Evolutionary conservation across 768 basidiomycete species (phyloP).

Genomic region (Leccinum longicurvipes): DNA sequence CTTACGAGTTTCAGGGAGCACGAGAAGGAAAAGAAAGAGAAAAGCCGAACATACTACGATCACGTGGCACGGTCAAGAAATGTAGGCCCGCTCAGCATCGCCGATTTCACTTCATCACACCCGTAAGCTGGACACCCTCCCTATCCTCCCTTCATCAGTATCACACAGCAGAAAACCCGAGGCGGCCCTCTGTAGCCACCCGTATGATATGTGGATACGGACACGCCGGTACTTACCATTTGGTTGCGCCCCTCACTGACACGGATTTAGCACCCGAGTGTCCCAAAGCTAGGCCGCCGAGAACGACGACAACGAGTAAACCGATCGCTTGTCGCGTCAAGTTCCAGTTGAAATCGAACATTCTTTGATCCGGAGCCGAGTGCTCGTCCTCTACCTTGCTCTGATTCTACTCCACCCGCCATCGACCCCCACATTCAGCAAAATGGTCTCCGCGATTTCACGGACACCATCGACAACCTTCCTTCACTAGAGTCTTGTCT

Average conservation of each 20-base stretch:
- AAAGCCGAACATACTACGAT: no score
- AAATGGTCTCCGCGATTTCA: constrained; percentile 79
- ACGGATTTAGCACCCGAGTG: no score
- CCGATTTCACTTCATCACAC: no score
- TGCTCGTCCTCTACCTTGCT: constrained; percentile 65
- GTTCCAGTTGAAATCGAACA: constrained; percentile 76
- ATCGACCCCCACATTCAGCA: constrained; percentile 59
- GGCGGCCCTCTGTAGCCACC: neutral
- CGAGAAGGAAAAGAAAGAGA: neutral
- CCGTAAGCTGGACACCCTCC: no score
- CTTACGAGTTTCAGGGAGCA: neutral
- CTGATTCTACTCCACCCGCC: constrained; percentile 45
- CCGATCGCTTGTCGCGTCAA: constrained; percentile 12
- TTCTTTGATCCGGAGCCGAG: constrained; percentile 70
- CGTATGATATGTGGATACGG: neutral
- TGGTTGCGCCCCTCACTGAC: no score
- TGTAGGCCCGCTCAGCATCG: no score
- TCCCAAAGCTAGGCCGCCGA: no score
- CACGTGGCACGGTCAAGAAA: no score
- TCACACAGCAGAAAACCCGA: no score
- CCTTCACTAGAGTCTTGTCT: constrained; percentile 55
- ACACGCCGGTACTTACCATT: no score
- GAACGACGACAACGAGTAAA: no score
- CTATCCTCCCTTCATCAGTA: no score
- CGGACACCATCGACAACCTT: constrained; percentile 54